These are phyloP conservation scores for Sphaceloma murrayae DNA, from an alignment of 2,329 filamentous ascomycete genomes.

Conservation along the genomic window DNA sequence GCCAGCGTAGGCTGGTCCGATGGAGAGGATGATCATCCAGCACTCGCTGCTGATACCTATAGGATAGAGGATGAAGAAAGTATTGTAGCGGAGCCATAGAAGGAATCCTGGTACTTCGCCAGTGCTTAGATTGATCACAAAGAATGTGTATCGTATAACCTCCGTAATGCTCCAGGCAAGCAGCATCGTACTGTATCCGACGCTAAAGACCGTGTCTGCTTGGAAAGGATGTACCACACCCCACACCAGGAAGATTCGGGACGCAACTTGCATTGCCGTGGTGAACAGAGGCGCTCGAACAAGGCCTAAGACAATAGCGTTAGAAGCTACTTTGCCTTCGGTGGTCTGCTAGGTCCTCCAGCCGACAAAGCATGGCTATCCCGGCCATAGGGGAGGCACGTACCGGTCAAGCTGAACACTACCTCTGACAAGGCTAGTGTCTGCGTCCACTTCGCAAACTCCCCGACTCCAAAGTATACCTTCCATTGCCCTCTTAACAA, in stretches of 20 bases:
- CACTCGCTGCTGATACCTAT: constrained; percentile 84
- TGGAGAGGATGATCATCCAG: constrained; percentile 61
- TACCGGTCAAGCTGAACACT: constrained; percentile 68
- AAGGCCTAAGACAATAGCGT: constrained; percentile 59
- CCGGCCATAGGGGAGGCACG: too few species aligned
- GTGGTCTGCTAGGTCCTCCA: not conserved
- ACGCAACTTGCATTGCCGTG: constrained; percentile 81
- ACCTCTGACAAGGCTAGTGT: constrained; percentile 76
- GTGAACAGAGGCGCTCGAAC: constrained; percentile 79
- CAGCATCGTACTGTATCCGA: constrained; percentile 68
- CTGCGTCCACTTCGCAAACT: constrained; percentile 71
- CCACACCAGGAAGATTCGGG: constrained; percentile 83
- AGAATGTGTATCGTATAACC: constrained; percentile 87
- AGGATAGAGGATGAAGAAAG: constrained; percentile 87
- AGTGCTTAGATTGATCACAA: constrained; percentile 59
- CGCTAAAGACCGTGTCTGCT: constrained; percentile 44
- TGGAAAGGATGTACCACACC: constrained; percentile 68
- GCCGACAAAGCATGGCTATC: too few species aligned
- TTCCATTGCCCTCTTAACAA: constrained; percentile 36
- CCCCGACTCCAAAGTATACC: constrained; percentile 53
- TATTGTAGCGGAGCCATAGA: constrained; percentile 79
- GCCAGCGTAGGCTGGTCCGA: constrained; percentile 48
- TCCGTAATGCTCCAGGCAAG: constrained; percentile 84
- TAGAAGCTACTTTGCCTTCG: too few species aligned
- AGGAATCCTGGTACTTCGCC: constrained; percentile 52